Evolutionary conservation across 1,284 basidiomycete genomes (phyloP), one percentile per base, ranked within the genome.

Genomic region (Quambalaria eucalypti): DNA sequence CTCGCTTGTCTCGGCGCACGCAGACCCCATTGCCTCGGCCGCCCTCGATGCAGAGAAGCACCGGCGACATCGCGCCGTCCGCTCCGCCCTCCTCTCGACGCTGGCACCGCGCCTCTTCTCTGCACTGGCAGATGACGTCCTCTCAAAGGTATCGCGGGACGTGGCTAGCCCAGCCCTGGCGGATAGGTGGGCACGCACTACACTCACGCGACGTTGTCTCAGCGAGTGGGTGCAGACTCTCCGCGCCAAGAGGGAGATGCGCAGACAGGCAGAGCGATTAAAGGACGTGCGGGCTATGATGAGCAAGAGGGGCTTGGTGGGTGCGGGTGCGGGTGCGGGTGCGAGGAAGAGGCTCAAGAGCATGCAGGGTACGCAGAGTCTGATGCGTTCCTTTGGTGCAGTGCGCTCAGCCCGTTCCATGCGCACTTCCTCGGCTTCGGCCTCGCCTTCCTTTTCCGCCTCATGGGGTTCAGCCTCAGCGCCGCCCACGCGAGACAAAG

Each of bases 1-100:
- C 26, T 8, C 14, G 6, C 25, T 33, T 5, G 28, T 39, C 14
- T 28, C 52, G 16, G 46, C 50, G 10, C 31, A 46, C 21, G 56
- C 56, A 39, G 55, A 55, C n/a, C 57, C 56, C 50, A 48, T 59
- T 7, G 60, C 36, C 8, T 47, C 54, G 36, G 50, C 54, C 8
- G 31, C 10, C 8, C 46, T 28, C 8, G 49, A 54, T 4, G 28
- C 31, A n/a, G 50, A 14, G 7, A n/a, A 44, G 10, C 12, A 29
- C 4, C 51, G 21, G 1, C 44, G 26, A 2, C 42, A 21, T 21
- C 14, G 16, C 7, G 12, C 14, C 4, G 42, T 21, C 14, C 16
- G 42, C 12, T 14, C 16, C 12, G 42, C n/a, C n/a, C 14, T 26
- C 19, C 21, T 46, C 21, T 14, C 12, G 4, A 23, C 42, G 3